Evolutionary conservation across 202 grass and related monocot species (phyloP).

Genomic region (Panicum hallii): DNA sequence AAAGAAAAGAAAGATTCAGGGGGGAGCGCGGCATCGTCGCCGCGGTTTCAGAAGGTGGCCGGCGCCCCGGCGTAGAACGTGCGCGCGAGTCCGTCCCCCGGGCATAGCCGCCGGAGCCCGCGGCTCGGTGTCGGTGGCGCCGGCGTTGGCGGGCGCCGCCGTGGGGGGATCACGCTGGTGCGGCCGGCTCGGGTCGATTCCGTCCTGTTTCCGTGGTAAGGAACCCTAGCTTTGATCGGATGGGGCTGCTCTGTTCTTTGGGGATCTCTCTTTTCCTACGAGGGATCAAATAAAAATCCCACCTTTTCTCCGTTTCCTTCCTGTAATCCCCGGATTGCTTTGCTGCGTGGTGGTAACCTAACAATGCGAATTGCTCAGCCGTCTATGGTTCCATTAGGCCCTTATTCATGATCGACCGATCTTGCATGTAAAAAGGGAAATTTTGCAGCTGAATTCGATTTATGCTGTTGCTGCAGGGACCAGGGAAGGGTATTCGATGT

Average conservation of each 20-base stretch:
- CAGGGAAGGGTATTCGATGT: not conserved
- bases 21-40: conserved; percentile 13
- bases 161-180: conserved; percentile 16
- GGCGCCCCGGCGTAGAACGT: not conserved
- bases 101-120: not conserved
- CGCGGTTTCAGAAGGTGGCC: not conserved
- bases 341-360: not conserved
- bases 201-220: not conserved
- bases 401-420: not conserved
- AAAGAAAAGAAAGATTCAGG: not conserved
- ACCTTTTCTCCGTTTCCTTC: not conserved
- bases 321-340: not conserved
- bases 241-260: not conserved
- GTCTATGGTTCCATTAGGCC: not conserved
- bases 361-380: not conserved
- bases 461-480: not conserved
- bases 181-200: not conserved
- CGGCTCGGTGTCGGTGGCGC: conserved; percentile 7
- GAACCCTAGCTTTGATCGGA: conserved; percentile 42
- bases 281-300: conserved; percentile 21
- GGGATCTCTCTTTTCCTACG: conserved; percentile 12
- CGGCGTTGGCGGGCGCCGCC: conserved; percentile 4
- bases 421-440: not conserved
- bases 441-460: not conserved
- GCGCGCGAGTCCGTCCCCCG: not conserved